These are phyloP conservation scores for Myxozyma mucilagina DNA, from an alignment of 805 yeast genomes.

Conservation along the genomic window DNA sequence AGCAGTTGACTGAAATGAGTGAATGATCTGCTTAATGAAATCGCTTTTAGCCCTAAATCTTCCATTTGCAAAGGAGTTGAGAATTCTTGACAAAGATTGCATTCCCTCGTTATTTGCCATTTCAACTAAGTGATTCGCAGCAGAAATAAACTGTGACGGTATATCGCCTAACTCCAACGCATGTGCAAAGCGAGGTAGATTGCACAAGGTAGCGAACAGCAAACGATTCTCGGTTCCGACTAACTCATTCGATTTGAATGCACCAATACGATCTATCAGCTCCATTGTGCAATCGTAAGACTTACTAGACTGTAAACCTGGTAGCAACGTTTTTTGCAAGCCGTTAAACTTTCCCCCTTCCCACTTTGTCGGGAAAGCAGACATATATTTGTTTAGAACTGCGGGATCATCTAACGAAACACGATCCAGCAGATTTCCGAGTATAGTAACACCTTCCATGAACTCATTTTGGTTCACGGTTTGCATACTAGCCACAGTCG, in stretches of 20 bases:
- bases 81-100: constrained; percentile 64
- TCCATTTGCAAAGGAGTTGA: constrained; percentile 72
- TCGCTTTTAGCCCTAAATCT: constrained; percentile 89
- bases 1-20: constrained; percentile 64
- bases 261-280: constrained; percentile 69
- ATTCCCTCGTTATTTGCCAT: constrained; percentile 62
- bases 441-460: constrained; percentile 78
- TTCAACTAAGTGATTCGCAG: constrained; percentile 57
- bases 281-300: constrained; percentile 76
- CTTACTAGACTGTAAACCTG: constrained; percentile 79
- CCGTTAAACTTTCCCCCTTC: constrained; percentile 94
- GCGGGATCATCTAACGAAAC: constrained; percentile 84
- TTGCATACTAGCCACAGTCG: constrained; percentile 83
- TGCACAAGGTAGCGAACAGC: constrained; percentile 69
- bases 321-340: constrained; percentile 71
- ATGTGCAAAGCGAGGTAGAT: constrained; percentile 81
- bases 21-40: constrained; percentile 76
- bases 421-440: constrained; percentile 80
- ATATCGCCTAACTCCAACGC: constrained; percentile 64
- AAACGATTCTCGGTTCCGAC: constrained; percentile 72
- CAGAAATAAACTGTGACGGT: constrained; percentile 50
- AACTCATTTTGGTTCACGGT: constrained; percentile 93
- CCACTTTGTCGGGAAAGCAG: constrained; percentile 94
- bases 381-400: constrained; percentile 75
- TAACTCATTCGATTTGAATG: constrained; percentile 68